Evolutionary conservation across 2,329 filamentous ascomycete genomes (phyloP).

Genomic region (Fusarium nygamai): DNA sequence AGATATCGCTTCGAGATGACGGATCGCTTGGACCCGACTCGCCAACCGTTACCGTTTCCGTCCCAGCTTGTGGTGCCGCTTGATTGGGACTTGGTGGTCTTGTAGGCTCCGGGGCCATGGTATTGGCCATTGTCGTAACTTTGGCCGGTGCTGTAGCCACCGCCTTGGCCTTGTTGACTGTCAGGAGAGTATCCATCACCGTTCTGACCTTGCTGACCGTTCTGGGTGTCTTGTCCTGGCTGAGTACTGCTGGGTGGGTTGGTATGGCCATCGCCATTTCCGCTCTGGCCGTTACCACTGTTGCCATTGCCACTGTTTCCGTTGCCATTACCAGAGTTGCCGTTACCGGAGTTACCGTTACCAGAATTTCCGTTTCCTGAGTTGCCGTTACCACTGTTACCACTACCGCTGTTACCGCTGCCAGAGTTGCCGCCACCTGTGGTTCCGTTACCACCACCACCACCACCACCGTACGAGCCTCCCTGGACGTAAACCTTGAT

Average conservation of each 20-base stretch:
- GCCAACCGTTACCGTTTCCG: conserved; percentile 13
- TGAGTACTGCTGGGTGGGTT: background rate
- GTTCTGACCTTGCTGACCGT: background rate
- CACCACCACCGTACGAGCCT: background rate
- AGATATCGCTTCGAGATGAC: conserved; percentile 29
- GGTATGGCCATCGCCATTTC: background rate
- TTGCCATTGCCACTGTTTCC: conserved; percentile 8
- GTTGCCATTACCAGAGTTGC: background rate
- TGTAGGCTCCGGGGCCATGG: conserved; percentile 15
- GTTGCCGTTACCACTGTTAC: background rate
- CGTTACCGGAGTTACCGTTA: background rate
- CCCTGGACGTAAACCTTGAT: conserved; percentile 67
- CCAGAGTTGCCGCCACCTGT: background rate
- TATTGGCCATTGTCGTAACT: conserved; percentile 18
- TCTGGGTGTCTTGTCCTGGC: background rate
- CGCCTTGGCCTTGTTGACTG: background rate
- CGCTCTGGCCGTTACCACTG: background rate
- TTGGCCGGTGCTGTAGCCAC: background rate
- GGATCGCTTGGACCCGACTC: conserved; percentile 21
- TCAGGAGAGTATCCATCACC: background rate
- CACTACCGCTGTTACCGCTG: background rate
- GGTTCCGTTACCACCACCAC: background rate
- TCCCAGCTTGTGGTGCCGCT: conserved; percentile 12
- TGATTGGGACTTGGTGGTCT: conserved; percentile 1
- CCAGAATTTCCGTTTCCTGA: background rate